phyloP scores from a whole-genome alignment of 805 yeast genomes.

The Myxozyma kluyveri region DNA sequence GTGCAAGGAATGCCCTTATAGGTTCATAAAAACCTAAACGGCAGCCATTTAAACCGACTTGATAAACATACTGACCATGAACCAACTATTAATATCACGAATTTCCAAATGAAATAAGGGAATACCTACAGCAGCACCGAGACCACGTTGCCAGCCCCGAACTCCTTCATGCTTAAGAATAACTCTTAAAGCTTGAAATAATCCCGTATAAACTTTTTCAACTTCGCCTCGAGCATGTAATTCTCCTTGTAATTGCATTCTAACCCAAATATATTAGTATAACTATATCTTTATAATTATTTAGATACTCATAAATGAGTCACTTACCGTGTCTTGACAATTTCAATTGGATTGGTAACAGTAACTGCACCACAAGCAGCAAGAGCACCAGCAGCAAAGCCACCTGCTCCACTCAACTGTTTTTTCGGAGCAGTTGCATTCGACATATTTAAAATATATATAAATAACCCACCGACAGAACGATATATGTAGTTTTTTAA shows the following conservation, averaged over 20 bases:
- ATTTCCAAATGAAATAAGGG: neutral
- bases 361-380: conserved; percentile 99
- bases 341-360: conserved; percentile 91
- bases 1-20: conserved; percentile 50
- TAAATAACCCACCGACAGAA: neutral
- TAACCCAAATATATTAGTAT: conserved; percentile 20
- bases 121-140: conserved; percentile 59
- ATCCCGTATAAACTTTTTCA: conserved; percentile 68
- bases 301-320: too few species aligned
- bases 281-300: neutral
- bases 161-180: conserved; percentile 81
- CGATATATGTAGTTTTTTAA: neutral
- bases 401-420: conserved; percentile 37
- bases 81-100: neutral
- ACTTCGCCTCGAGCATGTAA: conserved; percentile 51
- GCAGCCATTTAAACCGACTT: conserved; percentile 88
- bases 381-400: conserved; percentile 83
- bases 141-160: conserved; percentile 84
- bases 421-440: conserved; percentile 9
- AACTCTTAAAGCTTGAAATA: conserved; percentile 74
- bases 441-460: neutral
- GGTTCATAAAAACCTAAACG: conserved; percentile 95
- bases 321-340: conserved; percentile 72
- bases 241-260: conserved; percentile 98
- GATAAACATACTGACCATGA: conserved; percentile 68